A percentile compares a stretch with the other conserved stretches of the same genome.
Conservation (phyloP, 352 stramenopile genomes). For the Globisporangium megalacanthum region DNA sequence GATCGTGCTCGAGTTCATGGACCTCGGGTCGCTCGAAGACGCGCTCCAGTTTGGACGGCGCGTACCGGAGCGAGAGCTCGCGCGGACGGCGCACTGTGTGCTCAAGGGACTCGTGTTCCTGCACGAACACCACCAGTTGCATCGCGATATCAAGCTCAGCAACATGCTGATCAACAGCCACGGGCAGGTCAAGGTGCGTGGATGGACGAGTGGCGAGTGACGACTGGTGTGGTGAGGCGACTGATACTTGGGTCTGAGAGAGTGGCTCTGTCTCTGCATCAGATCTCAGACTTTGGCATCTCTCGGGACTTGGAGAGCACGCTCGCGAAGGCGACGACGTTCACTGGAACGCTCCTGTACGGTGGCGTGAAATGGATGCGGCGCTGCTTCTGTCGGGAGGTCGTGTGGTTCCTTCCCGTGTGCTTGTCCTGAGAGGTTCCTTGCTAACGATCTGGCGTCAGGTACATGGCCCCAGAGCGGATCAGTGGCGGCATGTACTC, state of each 20-base stretch:
- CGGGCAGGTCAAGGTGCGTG: slow-evolving; percentile 60
- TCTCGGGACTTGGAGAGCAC: slow-evolving; percentile 77
- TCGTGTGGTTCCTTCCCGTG: background rate
- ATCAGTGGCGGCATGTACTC: slow-evolving; percentile 90
- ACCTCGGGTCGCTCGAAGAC: slow-evolving; percentile 87
- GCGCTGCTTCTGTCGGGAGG: no score
- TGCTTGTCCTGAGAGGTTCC: background rate
- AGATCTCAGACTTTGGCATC: slow-evolving; percentile 86
- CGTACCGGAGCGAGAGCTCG: slow-evolving; percentile 68
- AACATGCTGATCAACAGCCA: slow-evolving; percentile 92
- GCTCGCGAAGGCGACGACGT: slow-evolving; percentile 84
- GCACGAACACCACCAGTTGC: slow-evolving; percentile 86
- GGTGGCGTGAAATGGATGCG: background rate
- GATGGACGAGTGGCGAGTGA: background rate
- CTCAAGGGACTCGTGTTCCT: slow-evolving; percentile 86
- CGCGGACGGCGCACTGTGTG: slow-evolving; percentile 68
- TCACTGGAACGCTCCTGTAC: slow-evolving; percentile 89
- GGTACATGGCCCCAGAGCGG: slow-evolving; percentile 92
- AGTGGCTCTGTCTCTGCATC: background rate
- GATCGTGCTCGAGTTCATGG: slow-evolving; percentile 95
- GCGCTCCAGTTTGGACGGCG: slow-evolving; percentile 40
- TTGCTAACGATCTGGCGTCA: slow-evolving; percentile 7
- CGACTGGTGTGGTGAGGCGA: background rate
- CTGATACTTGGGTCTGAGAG: background rate
- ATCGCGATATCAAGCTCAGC: slow-evolving; percentile 94